phyloP scores from a whole-genome alignment of 1,284 basidiomycete species.

The Moesziomyces aphidis region DNA sequence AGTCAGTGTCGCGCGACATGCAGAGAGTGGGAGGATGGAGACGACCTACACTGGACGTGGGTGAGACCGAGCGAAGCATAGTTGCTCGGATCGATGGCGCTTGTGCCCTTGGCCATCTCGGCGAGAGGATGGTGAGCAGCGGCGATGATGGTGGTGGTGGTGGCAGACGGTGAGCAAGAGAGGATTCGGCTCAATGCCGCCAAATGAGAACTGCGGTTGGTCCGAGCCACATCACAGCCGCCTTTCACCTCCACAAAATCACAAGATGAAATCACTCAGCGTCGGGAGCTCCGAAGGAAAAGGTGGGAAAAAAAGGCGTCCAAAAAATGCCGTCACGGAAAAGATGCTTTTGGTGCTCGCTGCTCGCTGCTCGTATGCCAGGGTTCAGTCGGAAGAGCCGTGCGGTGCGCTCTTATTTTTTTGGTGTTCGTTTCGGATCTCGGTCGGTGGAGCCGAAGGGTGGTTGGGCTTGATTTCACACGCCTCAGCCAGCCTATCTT shows the following conservation, averaged over 20 bases:
- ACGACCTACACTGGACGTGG: conserved; percentile 59
- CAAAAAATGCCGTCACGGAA: background rate
- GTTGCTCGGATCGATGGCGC: conserved; percentile 52
- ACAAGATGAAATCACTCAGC: background rate
- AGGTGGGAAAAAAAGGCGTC: background rate
- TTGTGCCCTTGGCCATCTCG: conserved; percentile 35
- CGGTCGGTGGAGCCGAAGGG: conserved; percentile 11
- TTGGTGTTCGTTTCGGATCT: too few species aligned
- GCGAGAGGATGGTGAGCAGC: background rate
- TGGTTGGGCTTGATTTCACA: too few species aligned
- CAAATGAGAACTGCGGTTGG: background rate
- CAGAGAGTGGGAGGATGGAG: background rate
- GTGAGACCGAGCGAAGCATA: conserved; percentile 60
- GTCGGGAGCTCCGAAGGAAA: background rate
- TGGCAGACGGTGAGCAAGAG: background rate
- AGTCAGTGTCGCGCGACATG: background rate
- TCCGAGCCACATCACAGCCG: background rate
- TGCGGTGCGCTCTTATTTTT: too few species aligned
- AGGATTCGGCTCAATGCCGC: too few species aligned
- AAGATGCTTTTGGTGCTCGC: too few species aligned
- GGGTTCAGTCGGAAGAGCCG: too few species aligned
- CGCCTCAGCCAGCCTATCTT: too few species aligned
- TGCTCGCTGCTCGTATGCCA: too few species aligned
- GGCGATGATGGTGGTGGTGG: background rate
- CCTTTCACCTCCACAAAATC: background rate